Evolutionary conservation across 768 basidiomycete genomes (phyloP).

Genomic region (Podaxis sp.): DNA sequence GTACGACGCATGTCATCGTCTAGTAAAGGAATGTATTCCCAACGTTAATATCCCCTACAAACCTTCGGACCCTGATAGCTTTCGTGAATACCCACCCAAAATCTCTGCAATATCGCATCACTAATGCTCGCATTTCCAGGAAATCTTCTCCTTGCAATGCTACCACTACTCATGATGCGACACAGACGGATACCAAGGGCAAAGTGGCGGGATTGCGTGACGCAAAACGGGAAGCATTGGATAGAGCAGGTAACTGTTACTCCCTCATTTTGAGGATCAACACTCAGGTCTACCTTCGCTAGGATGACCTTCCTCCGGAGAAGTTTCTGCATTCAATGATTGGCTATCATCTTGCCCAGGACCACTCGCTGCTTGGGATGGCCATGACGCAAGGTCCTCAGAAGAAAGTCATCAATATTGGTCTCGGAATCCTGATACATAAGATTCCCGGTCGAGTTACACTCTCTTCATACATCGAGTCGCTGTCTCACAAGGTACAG

Average conservation of each 20-base stretch:
- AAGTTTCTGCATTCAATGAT: conserved; percentile 71
- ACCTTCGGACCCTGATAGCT: conserved; percentile 55
- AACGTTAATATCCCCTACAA: conserved; percentile 51
- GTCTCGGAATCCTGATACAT: conserved; percentile 71
- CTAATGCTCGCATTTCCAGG: conserved; percentile 35
- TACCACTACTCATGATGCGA: conserved; percentile 83
- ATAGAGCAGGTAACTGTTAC: conserved; percentile 59
- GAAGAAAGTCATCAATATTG: conserved; percentile 75
- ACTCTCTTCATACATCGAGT: conserved; percentile 64
- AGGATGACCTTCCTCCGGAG: conserved; percentile 59
- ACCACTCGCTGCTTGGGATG: conserved; percentile 75
- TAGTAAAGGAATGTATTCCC: conserved; percentile 57
- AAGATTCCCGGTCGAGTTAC: conserved; percentile 57
- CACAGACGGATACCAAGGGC: conserved; percentile 74
- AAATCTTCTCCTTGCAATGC: conserved; percentile 65
- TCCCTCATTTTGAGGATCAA: background rate
- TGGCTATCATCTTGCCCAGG: conserved; percentile 69
- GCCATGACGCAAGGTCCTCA: conserved; percentile 78
- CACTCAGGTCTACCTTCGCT: conserved; percentile 15
- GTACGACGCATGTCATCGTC: conserved; percentile 62
- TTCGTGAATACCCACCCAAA: conserved; percentile 45
- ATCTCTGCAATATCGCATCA: background rate
- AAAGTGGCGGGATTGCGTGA: conserved; percentile 66
- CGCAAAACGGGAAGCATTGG: conserved; percentile 69
- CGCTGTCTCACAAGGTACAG: conserved; percentile 69